These are phyloP conservation scores for Ceratobasidium sp. DNA, from an alignment of 1,284 basidiomycete species.

Conservation along the genomic window DNA sequence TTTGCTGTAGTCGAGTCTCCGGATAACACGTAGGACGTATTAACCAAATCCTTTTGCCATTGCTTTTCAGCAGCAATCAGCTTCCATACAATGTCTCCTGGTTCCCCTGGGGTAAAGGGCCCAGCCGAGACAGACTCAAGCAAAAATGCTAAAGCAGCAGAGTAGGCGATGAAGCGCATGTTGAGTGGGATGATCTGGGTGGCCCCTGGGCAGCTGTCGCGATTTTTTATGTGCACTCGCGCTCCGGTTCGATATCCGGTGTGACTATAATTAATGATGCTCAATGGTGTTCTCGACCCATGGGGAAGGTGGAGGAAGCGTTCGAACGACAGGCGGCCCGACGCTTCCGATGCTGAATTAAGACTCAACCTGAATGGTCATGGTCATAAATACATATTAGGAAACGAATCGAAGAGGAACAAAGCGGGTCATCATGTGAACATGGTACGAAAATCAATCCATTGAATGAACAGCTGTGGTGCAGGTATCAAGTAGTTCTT, in stretches of 20 bases:
- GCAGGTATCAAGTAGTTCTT: neutral
- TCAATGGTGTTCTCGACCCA: conserved; percentile 1
- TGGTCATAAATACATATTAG: neutral
- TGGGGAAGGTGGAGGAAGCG: conserved; percentile 1
- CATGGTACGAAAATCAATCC: neutral
- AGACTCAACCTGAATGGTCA: too few species aligned
- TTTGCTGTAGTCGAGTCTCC: conserved; percentile 29
- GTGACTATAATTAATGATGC: conserved; percentile 13
- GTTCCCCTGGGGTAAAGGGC: neutral
- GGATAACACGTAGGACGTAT: conserved; percentile 21
- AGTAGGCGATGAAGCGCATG: neutral
- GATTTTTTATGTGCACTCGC: conserved; percentile 4
- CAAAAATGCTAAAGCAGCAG: neutral
- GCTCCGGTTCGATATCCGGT: neutral
- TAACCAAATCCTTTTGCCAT: conserved; percentile 5
- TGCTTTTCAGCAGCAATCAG: neutral
- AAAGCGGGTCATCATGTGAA: neutral
- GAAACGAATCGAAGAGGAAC: neutral
- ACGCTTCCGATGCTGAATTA: neutral
- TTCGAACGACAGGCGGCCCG: conserved; percentile 4
- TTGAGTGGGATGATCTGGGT: neutral
- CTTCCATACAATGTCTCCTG: neutral
- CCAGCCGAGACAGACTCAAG: neutral
- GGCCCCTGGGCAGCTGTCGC: too few species aligned
- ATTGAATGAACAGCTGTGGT: neutral